These are phyloP conservation scores for Raffaelea arxii DNA, from an alignment of 2,329 filamentous ascomycete species.

Conservation along the genomic window DNA sequence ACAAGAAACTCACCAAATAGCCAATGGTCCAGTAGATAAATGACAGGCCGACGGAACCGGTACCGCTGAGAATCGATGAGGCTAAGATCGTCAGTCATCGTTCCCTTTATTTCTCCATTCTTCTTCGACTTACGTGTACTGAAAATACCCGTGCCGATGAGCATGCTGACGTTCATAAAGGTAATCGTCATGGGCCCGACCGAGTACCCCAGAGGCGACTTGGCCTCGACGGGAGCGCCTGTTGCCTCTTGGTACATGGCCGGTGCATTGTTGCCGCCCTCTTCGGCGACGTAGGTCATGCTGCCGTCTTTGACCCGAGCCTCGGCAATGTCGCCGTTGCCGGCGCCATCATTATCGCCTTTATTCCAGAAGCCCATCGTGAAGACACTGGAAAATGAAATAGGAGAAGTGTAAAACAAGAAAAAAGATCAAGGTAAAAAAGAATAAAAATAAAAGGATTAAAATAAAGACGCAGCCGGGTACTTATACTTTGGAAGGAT, in stretches of 20 bases:
- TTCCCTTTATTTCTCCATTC: not conserved
- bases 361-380: no score
- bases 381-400: no score
- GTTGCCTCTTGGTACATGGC: conserved; percentile 39
- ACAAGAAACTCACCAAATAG: conserved; percentile 38
- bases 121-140: conserved; percentile 45
- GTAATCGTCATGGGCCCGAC: conserved; percentile 46
- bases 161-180: conserved; percentile 50
- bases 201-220: conserved; percentile 50
- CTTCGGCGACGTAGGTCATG: conserved; percentile 8
- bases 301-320: conserved; percentile 5
- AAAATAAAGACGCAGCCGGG: no score
- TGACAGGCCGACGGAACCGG: conserved; percentile 52
- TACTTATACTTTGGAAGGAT: no score
- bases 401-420: no score
- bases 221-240: conserved; percentile 50
- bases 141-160: conserved; percentile 54
- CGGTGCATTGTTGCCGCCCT: conserved; percentile 14
- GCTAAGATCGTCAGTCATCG: conserved; percentile 25
- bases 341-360: not conserved
- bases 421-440: no score
- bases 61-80: conserved; percentile 45
- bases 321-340: no score
- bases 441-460: no score
- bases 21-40: conserved; percentile 58